Base-by-base conservation (phyloP, 2,329 filamentous ascomycete species). In the Mollisiaceae sp. region DNA sequence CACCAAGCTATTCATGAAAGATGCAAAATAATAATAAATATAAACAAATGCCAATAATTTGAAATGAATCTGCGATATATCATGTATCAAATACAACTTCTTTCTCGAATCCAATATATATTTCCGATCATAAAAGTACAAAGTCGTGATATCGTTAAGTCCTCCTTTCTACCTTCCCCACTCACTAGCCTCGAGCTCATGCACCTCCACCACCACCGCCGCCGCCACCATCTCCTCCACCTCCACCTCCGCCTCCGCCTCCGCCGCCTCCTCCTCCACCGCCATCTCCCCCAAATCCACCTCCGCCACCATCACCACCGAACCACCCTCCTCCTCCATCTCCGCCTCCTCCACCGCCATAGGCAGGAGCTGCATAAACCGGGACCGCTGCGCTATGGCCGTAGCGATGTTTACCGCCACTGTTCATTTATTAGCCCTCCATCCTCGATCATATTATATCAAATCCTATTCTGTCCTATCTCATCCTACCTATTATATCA, bases 271-370 rank as follows among this genome's bases (percentile, higher is more conserved):
- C 60, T 8, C 52, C 60, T 4, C 52, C 60, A 12, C 52, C 60
- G 6, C 38, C 60, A 12, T 45, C 60, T 4, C 60, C 60, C 1
- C 60, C 61, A 32, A 27, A 24, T 18, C 61, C 61, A 22, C 61
- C 61, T 15, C 54, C 61, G 20, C 20, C 39, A 35, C 56, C 24
- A 56, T 55, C 41, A 1, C 56, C 43, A 43, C 57, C 61, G 43
- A 61, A 62, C 50, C 60, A 62, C 8, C 62, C 57, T 22, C 62
- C 62, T 52, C 62, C 56, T 15, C 56, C 56, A 22, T 52, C 24
- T 6, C n/a, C 12, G 4, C 6, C 22, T 5, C 50, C 22, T 5
- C 6, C 20, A 2, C 15, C 22, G 4, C 5, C 24, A 27, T 3
- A 18, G 32, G 4, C 12, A 54, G 12, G 9, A 15, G 6, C 43